phyloP scores from a whole-genome alignment of 805 yeast genomes.

The Trichomonascus vanleenenianus region DNA sequence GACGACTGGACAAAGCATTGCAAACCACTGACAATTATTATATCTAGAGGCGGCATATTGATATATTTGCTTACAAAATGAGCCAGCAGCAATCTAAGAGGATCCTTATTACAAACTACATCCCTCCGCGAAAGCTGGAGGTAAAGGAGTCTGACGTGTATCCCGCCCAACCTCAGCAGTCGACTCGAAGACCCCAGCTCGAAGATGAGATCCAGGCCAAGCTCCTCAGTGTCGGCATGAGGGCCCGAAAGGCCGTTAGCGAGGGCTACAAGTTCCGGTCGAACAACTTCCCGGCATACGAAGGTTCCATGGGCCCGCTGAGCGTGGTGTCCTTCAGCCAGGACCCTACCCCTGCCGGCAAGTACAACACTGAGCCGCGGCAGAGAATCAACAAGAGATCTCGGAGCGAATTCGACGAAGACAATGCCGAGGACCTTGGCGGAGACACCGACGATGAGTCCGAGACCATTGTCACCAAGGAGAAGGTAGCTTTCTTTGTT shows the following conservation, averaged over 20 bases:
- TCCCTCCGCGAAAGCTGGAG: background rate
- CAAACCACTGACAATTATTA: too few species aligned
- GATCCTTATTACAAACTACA: constrained; percentile 11
- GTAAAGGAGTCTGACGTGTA: background rate
- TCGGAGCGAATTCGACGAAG: constrained; percentile 6
- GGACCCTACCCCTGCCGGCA: background rate
- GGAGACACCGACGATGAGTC: background rate
- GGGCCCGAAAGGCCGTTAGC: constrained; percentile 25
- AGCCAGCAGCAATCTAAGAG: constrained; percentile 5
- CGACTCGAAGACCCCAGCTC: background rate
- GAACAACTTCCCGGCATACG: too few species aligned
- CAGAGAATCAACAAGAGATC: constrained; percentile 3
- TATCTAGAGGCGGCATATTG: background rate
- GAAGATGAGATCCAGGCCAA: constrained; percentile 18
- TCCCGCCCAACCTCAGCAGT: background rate
- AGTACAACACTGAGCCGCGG: background rate
- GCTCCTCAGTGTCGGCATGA: constrained; percentile 22
- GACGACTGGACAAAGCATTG: too few species aligned
- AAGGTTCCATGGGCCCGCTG: too few species aligned
- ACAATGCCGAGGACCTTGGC: background rate
- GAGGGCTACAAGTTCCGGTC: constrained; percentile 24
- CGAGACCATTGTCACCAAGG: constrained; percentile 4
- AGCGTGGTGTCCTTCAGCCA: background rate
- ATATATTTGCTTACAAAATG: too few species aligned
- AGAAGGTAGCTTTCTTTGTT: too few species aligned